Evolutionary conservation across 495 filamentous ascomycete genomes (phyloP).

Genomic region (Aspergillus nanangensis): DNA sequence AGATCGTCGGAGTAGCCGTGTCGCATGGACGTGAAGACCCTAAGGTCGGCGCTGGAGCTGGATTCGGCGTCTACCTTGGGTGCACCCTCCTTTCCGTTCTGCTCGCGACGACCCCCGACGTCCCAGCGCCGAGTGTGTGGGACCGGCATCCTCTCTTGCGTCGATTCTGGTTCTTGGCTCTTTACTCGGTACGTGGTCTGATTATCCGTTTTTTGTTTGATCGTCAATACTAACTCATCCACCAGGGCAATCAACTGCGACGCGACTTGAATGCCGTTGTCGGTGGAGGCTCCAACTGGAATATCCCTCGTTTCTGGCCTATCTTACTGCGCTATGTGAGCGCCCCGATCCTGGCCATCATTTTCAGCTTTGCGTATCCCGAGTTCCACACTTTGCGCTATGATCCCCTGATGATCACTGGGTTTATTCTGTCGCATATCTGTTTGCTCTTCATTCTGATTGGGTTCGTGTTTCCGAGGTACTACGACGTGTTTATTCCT

Average conservation of each 20-base stretch:
- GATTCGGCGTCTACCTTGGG: conserved; percentile 22
- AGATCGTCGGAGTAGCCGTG: conserved; percentile 28
- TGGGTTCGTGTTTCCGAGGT: conserved; percentile 30
- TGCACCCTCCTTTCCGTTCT: conserved; percentile 9
- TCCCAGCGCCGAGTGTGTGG: conserved; percentile 27
- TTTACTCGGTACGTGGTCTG: conserved; percentile 14
- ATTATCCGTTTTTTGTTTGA: neutral
- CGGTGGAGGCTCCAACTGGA: conserved; percentile 31
- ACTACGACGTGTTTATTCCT: conserved; percentile 33
- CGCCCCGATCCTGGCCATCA: conserved; percentile 32
- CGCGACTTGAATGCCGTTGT: conserved; percentile 18
- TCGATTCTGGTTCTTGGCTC: conserved; percentile 19
- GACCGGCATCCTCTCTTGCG: conserved; percentile 15
- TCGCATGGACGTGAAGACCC: conserved; percentile 22
- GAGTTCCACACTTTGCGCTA: conserved; percentile 31
- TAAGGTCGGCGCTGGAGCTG: conserved; percentile 22
- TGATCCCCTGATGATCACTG: conserved; percentile 34
- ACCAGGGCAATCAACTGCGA: conserved; percentile 20
- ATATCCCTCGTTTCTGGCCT: conserved; percentile 29
- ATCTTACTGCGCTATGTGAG: conserved; percentile 33
- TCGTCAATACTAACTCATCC: neutral
- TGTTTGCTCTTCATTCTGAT: conserved; percentile 21
- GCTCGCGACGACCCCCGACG: conserved; percentile 17
- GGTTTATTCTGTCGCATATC: conserved; percentile 31
- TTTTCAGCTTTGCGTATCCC: conserved; percentile 38